Conservation (phyloP, 805 yeast genomes). For the Wickerhamomyces strasburgensis region DNA sequence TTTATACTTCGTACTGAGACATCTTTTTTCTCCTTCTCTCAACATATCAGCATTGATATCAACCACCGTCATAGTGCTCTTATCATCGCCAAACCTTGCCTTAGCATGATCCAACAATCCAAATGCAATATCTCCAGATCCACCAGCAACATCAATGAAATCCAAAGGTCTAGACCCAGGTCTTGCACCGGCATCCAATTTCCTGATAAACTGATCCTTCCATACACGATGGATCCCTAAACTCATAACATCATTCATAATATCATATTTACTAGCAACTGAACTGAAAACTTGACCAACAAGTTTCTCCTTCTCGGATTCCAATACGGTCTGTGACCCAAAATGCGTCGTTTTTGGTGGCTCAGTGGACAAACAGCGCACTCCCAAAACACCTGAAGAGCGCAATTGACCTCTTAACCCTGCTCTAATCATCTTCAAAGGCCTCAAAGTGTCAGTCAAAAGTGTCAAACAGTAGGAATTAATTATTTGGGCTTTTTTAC, state of each 20-base stretch:
- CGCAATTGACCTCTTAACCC: constrained; percentile 2
- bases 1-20: constrained; percentile 49
- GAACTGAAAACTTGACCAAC: constrained; percentile 88
- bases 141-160: constrained; percentile 97
- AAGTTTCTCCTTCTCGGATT: constrained; percentile 72
- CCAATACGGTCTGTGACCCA: constrained; percentile 80
- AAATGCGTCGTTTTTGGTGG: constrained; percentile 72
- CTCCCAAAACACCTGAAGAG: neutral
- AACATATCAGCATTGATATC: constrained; percentile 97
- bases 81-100: constrained; percentile 64
- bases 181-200: constrained; percentile 89
- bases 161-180: constrained; percentile 80
- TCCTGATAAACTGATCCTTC: constrained; percentile 86
- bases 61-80: constrained; percentile 80
- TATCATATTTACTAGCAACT: constrained; percentile 90
- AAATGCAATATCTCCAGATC: constrained; percentile 97
- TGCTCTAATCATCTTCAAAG: constrained; percentile 5
- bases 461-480: too few relatives aligned
- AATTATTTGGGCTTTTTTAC: too few relatives aligned
- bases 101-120: constrained; percentile 91
- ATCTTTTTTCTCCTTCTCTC: constrained; percentile 82
- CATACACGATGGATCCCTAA: constrained; percentile 91
- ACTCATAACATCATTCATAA: constrained; percentile 98
- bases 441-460: neutral
- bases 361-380: constrained; percentile 3